Evolutionary conservation across 352 stramenopile species (phyloP).

Genomic region (Peronospora tabacina): DNA sequence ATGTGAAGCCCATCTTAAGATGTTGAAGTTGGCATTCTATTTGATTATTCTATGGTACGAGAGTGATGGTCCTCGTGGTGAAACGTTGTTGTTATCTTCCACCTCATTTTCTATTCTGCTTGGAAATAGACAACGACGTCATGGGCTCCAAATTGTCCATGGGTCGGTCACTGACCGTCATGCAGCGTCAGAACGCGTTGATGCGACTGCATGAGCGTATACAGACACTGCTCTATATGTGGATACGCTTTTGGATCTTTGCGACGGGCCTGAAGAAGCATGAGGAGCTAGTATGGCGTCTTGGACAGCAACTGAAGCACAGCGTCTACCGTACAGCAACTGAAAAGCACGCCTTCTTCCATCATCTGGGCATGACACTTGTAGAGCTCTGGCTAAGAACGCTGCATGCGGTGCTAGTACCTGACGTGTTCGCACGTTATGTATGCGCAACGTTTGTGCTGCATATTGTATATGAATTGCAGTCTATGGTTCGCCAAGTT

Average conservation of each 20-base stretch:
- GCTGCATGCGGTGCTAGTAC: constrained; percentile 59
- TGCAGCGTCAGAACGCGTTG: constrained; percentile 17
- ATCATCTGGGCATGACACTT: constrained; percentile 52
- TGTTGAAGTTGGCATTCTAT: constrained; percentile 14
- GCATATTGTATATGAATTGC: constrained; percentile 75
- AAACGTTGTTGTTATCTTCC: constrained; percentile 15
- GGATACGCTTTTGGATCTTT: constrained; percentile 77
- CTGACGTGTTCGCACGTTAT: constrained; percentile 73
- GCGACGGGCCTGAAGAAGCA: constrained; percentile 61
- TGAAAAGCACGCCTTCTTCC: constrained; percentile 33
- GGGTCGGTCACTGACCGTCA: constrained; percentile 8
- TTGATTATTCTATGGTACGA: constrained; percentile 11
- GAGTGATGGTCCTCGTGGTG: constrained; percentile 18
- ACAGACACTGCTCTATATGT: constrained; percentile 36
- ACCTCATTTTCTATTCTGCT: constrained; percentile 11
- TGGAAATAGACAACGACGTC: neutral
- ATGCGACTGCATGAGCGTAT: constrained; percentile 18
- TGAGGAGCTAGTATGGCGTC: constrained; percentile 36
- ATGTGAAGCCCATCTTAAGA: constrained; percentile 7
- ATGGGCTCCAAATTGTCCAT: constrained; percentile 25
- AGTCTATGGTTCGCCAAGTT: constrained; percentile 27
- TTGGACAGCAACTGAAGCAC: constrained; percentile 51
- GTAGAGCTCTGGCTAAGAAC: constrained; percentile 67
- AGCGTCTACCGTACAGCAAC: constrained; percentile 25
- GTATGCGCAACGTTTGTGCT: constrained; percentile 66